Base-by-base conservation (phyloP, 176 grass and related monocot species). In the Eragrostis curvula region DNA sequence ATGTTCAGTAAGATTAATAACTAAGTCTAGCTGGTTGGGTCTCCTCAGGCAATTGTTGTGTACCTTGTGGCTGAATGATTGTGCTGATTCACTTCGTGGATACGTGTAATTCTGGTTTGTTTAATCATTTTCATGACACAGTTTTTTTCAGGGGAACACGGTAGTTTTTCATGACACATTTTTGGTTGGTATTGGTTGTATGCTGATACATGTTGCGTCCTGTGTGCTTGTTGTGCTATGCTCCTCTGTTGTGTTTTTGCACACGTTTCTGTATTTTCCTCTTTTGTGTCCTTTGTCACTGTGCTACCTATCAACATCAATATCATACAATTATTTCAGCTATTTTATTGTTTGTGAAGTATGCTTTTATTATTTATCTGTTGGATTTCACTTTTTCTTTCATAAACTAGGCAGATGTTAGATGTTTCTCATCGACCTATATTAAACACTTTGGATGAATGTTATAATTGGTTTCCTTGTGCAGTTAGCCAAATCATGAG, bases 401-500 rank as follows among this genome's bases (percentile, higher is more conserved):
- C n/a, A 69, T 41, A 67, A 75, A 68, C 7, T 20, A 49, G n/a
- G 29, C 16, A 0, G 21, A 9, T 8, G 27, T 11, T 75, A 68
- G 51, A 32, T 69, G 29, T 60, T 75, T 46, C 12, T 41, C 46
- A 3, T 75, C 42, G 16, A 81, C 77, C 66, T 45, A 6, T 73
- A 44, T 67, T 58, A 36, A 29, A 10, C 24, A 10, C 24, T 70
- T 66, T 16, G 39, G 41, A 78, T 82, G 79, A 24, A 60, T 80
- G 32, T 17, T 80, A 50, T 60, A 7, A 4, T 55, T 39, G 27
- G 20, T 45, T 70, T 79, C 67, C 70, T 81, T 85, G 7, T 57
- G 58, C 66, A 88, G 83, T 81, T 84, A 40, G 25, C 45, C 85
- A 85, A 81, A 81, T 24, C n/a, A 99, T 99, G 96, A 86, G 83